Base-by-base conservation (phyloP, 306 rosid genomes). In the Dalbergia oliveri region DNA sequence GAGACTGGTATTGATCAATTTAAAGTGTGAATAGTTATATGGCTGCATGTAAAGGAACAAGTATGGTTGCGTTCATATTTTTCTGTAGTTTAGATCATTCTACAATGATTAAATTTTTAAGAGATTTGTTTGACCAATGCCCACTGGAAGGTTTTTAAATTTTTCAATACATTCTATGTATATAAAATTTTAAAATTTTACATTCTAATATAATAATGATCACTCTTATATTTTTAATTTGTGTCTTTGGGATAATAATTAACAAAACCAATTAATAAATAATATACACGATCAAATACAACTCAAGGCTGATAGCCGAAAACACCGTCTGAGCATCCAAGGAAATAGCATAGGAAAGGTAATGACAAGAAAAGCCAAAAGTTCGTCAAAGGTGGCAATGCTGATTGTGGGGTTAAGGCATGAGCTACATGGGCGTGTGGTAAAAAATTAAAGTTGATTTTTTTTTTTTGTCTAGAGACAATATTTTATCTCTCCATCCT, bases 281-380 rank as follows among this genome's bases (percentile, higher is more conserved):
- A 5, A 66, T 18, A 72, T 26, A 60, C 16, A 8, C 58, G 14
- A 53, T 62, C 61, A 82, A 66, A 65, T 31, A 26, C 60, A 50
- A 80, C 19, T 5, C 8, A 16, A 62, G 67, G 65, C 9, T 34
- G 87, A 56, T 79, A 8, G 39, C 8, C 6, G 0, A 70, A 68
- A 64, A 58, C 76, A 58, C 77, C 87, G 69, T 70, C 79, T 45
- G 86, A 81, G 97, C 81, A 88, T 88, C 93, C 88, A 84, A 87
- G 78, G 92, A 85, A 84, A 69, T 72, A 14, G 87, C 75, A 45
- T 75, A 60, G 80, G 45, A 85, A 88, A 88, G 86, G 86, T 35
- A 84, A 81, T 6, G 44, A 79, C 74, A 85, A 80, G 41, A 83
- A 85, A 86, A 74, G 88, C 72, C 81, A 75, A 85, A 83, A 85